phyloP scores from a whole-genome alignment of 179 eudicot species.

The Carnegiea gigantea region DNA sequence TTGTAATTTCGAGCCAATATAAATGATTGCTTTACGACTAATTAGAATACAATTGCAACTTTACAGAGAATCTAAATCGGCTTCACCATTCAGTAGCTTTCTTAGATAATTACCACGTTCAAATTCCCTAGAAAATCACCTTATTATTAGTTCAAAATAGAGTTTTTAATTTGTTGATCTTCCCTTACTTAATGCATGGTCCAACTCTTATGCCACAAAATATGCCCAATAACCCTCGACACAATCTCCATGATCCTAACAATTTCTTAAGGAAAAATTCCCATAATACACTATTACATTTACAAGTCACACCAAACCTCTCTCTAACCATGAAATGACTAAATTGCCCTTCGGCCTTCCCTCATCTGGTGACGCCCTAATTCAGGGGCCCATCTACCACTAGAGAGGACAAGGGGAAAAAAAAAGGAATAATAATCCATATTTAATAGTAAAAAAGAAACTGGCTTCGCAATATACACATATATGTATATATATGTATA shows the following conservation, averaged over 20 bases:
- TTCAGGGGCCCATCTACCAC: background rate
- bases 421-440: too few relatives aligned
- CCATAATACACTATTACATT: background rate
- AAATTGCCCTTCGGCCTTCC: background rate
- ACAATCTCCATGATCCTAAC: constrained; percentile 14
- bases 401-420: background rate
- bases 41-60: too few relatives aligned
- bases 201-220: constrained; percentile 16
- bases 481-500: too few relatives aligned
- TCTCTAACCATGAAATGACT: background rate
- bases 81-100: too few relatives aligned
- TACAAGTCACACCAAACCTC: background rate
- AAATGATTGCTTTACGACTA: too few relatives aligned
- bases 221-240: background rate
- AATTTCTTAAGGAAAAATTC: background rate
- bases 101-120: too few relatives aligned
- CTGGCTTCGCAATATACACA: too few relatives aligned
- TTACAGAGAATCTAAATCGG: too few relatives aligned
- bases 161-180: background rate
- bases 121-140: background rate
- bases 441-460: too few relatives aligned
- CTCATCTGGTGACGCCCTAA: background rate
- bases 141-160: too few relatives aligned
- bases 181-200: constrained; percentile 25
- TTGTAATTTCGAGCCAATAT: too few relatives aligned